Evolutionary conservation across 2,329 filamentous ascomycete genomes (phyloP).

Genomic region (Xylariaceae sp.): DNA sequence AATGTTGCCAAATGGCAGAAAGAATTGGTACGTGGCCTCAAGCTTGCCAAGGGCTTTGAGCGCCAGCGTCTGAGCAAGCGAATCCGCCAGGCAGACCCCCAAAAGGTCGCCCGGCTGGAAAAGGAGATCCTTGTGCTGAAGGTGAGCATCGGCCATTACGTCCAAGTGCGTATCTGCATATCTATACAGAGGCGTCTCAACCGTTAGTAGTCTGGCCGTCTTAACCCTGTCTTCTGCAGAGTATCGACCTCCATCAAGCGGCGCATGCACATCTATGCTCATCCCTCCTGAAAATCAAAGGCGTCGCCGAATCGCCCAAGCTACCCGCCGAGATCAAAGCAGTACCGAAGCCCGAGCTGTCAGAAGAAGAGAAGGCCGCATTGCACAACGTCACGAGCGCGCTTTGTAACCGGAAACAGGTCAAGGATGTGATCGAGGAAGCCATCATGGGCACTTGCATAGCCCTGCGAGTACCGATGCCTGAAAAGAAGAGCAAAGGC

Average conservation of each 20-base stretch:
- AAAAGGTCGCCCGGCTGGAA: constrained; percentile 55
- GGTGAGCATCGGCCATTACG: constrained; percentile 33
- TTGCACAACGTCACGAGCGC: constrained; percentile 57
- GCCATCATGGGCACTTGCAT: constrained; percentile 46
- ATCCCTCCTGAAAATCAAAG: constrained; percentile 49
- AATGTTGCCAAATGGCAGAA: constrained; percentile 52
- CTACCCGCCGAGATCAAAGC: constrained; percentile 46
- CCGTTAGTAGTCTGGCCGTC: neutral
- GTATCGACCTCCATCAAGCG: constrained; percentile 52
- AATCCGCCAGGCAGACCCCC: constrained; percentile 43
- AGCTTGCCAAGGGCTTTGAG: constrained; percentile 69
- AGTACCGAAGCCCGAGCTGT: constrained; percentile 45
- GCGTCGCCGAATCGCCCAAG: constrained; percentile 45
- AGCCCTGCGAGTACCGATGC: constrained; percentile 43
- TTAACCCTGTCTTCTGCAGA: constrained; percentile 32
- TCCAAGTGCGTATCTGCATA: neutral
- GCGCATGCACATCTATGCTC: constrained; percentile 52
- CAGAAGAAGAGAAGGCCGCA: constrained; percentile 45
- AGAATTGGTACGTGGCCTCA: constrained; percentile 61
- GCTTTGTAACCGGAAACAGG: constrained; percentile 47
- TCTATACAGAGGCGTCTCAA: neutral
- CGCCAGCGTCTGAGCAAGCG: constrained; percentile 67
- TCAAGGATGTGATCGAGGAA: constrained; percentile 44
- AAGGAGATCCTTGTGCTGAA: constrained; percentile 54
- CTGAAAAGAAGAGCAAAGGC: constrained; percentile 37